Evolutionary conservation across 2,329 filamentous ascomycete genomes (phyloP).

Genomic region (Paecilomyces niveus): DNA sequence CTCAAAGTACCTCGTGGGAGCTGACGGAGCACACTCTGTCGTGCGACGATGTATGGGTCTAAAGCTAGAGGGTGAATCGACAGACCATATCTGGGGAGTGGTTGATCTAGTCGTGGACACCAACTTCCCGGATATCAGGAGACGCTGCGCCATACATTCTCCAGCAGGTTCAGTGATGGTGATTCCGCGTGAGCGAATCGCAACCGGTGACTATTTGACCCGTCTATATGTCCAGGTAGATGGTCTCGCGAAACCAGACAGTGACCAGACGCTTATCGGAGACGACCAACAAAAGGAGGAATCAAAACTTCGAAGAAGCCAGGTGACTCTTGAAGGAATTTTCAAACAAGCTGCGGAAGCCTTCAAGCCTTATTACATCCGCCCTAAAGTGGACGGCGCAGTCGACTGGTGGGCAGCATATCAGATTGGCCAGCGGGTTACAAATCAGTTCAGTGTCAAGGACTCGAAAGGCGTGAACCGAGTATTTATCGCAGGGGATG

Average conservation of each 20-base stretch:
- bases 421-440: conserved; percentile 64
- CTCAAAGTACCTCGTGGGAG: conserved; percentile 65
- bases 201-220: conserved; percentile 58
- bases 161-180: conserved; percentile 70
- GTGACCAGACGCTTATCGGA: conserved; percentile 5
- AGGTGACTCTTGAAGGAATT: conserved; percentile 57
- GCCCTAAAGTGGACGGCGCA: conserved; percentile 49
- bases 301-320: conserved; percentile 56
- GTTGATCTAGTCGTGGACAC: conserved; percentile 68
- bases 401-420: conserved; percentile 73
- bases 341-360: conserved; percentile 60
- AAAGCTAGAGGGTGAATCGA: conserved; percentile 58
- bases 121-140: conserved; percentile 72
- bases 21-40: conserved; percentile 62
- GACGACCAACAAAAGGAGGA: conserved; percentile 40
- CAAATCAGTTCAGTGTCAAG: conserved; percentile 42
- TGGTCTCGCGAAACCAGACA: conserved; percentile 21
- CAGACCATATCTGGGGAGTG: conserved; percentile 67
- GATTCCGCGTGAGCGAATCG: conserved; percentile 61
- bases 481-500: conserved; percentile 67
- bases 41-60: conserved; percentile 50
- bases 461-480: conserved; percentile 62
- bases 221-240: conserved; percentile 55
- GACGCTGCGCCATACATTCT: conserved; percentile 72
- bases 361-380: conserved; percentile 58